Conservation (phyloP, 208 protist species). For the Wallacemonas collosoma region DNA sequence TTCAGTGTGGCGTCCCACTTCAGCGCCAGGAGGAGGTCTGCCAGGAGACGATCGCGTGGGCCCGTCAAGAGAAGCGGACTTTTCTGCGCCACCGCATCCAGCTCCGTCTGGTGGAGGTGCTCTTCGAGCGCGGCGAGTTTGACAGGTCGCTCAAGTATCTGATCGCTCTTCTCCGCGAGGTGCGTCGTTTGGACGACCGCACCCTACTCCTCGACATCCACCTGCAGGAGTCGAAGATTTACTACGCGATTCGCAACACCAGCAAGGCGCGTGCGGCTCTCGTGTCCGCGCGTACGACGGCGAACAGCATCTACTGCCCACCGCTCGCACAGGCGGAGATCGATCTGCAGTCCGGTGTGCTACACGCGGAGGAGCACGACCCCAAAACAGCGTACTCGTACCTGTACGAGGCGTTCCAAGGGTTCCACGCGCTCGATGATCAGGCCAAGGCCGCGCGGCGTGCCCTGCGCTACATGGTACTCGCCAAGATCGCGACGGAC, state of each 20-base stretch:
- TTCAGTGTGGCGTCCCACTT: slow-evolving; percentile 78
- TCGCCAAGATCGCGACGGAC: slow-evolving; percentile 94
- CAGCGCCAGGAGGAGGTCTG: slow-evolving; percentile 91
- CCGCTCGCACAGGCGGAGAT: slow-evolving; percentile 98
- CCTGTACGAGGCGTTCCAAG: slow-evolving; percentile 99
- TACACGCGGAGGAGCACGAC: slow-evolving; percentile 98
- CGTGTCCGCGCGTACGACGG: slow-evolving; percentile 96
- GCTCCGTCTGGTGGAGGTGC: slow-evolving; percentile 91
- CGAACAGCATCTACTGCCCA: slow-evolving; percentile 99
- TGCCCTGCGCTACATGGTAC: slow-evolving; percentile 98
- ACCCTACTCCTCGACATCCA: slow-evolving; percentile 97
- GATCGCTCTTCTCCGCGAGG: slow-evolving; percentile 89
- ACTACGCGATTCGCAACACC: slow-evolving; percentile 94
- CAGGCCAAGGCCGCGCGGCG: slow-evolving; percentile 80
- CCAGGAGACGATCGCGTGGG: slow-evolving; percentile 95
- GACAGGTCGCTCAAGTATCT: slow-evolving; percentile 81
- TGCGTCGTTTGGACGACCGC: slow-evolving; percentile 98
- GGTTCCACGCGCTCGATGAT: slow-evolving; percentile 91
- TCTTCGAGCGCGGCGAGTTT: slow-evolving; percentile 89
- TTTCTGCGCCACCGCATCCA: slow-evolving; percentile 97
- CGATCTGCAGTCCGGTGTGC: slow-evolving; percentile 96
- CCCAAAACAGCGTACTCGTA: slow-evolving; percentile 99
- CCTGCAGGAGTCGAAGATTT: slow-evolving; percentile 96
- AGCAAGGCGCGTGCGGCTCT: slow-evolving; percentile 95
- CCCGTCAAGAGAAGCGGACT: slow-evolving; percentile 93